These are phyloP conservation scores for Fonsecaea multimorphosa DNA, from an alignment of 2,329 filamentous ascomycete species.

Conservation along the genomic window DNA sequence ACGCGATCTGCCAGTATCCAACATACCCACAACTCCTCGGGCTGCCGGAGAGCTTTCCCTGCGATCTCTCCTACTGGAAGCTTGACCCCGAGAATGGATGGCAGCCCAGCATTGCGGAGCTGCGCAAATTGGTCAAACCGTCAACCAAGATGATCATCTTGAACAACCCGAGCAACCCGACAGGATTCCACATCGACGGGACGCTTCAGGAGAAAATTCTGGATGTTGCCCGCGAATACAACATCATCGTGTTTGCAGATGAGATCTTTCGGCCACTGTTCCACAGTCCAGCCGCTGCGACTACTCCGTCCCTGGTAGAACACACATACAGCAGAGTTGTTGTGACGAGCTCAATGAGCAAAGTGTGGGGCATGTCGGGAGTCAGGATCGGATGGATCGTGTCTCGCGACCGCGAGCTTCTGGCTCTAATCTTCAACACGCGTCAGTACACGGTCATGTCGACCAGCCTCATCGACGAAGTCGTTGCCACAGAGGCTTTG, in stretches of 20 bases:
- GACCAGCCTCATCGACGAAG: constrained; percentile 79
- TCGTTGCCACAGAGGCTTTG: constrained; percentile 76
- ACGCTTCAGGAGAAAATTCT: constrained; percentile 67
- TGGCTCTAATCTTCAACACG: constrained; percentile 67
- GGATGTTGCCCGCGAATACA: constrained; percentile 65
- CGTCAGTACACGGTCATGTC: constrained; percentile 87
- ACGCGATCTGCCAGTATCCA: constrained; percentile 84
- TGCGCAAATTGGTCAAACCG: constrained; percentile 64
- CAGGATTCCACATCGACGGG: constrained; percentile 71
- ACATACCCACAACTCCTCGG: constrained; percentile 86
- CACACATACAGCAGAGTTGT: constrained; percentile 71
- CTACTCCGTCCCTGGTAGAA: constrained; percentile 40
- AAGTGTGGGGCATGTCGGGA: constrained; percentile 82
- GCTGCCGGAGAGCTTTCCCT: constrained; percentile 74
- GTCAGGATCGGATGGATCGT: constrained; percentile 85
- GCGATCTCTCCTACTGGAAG: constrained; percentile 78
- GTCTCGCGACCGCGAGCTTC: constrained; percentile 66
- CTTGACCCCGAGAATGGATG: constrained; percentile 69
- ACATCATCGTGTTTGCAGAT: constrained; percentile 73
- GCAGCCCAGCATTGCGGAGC: constrained; percentile 68
- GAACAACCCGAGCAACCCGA: constrained; percentile 84
- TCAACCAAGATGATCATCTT: constrained; percentile 65
- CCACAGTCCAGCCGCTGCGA: constrained; percentile 63
- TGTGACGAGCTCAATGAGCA: constrained; percentile 81
- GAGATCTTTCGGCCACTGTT: constrained; percentile 88